Percentiles rank a stretch among this genome's conserved stretches.
Conservation (phyloP, 2,329 filamentous ascomycete genomes). For the Cladosporium austrohemisphaericum region DNA sequence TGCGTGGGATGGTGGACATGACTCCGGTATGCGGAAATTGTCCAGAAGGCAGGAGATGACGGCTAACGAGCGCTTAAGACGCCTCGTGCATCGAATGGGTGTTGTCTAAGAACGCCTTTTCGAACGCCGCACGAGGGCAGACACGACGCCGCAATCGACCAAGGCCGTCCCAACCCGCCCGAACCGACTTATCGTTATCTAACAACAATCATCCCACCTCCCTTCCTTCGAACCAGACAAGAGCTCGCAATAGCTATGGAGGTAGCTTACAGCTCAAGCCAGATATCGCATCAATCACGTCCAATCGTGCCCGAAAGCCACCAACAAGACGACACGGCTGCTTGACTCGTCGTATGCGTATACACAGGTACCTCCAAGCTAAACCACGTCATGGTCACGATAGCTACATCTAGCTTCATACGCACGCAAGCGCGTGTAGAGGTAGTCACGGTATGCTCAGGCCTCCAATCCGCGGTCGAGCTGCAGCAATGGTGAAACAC, state of each 20-base stretch:
- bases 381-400: not conserved
- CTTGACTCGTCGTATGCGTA: no score
- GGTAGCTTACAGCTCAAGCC: no score
- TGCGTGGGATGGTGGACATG: constrained; percentile 7
- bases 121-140: no score
- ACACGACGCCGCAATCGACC: not conserved
- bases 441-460: no score
- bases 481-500: not conserved
- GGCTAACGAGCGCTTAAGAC: not conserved
- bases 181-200: constrained; percentile 5
- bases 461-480: not conserved
- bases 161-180: not conserved
- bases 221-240: not conserved
- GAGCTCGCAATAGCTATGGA: constrained; percentile 1
- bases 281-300: constrained; percentile 1
- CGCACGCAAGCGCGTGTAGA: constrained; percentile 5
- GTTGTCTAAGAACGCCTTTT: no score
- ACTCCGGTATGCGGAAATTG: no score
- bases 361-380: no score
- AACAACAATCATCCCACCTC: not conserved
- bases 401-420: not conserved
- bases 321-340: not conserved
- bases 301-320: constrained; percentile 2
- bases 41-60: no score
- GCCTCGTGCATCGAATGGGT: not conserved